Evolutionary conservation across 768 basidiomycete genomes (phyloP).

Genomic region (Lactifluus hygrophoroides): DNA sequence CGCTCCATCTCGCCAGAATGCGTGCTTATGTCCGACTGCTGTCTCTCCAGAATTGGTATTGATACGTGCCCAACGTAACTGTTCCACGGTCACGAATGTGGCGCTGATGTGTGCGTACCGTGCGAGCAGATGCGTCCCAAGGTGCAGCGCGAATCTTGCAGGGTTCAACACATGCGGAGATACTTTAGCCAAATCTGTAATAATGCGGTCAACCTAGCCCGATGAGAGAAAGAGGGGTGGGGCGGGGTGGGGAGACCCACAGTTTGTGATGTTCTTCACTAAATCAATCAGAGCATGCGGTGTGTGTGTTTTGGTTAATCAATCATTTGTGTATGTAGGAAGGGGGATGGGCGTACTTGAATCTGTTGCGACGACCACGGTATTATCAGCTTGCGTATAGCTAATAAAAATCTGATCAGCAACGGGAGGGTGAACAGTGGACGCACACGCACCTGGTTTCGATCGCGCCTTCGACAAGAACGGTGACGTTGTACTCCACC

Average conservation of each 20-base stretch:
- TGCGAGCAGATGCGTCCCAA: conserved; percentile 74
- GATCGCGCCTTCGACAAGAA: conserved; percentile 78
- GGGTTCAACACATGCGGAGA: conserved; percentile 81
- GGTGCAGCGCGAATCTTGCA: conserved; percentile 80
- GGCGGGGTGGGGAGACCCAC: conserved; percentile 17
- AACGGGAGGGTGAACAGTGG: neutral
- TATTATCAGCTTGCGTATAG: conserved; percentile 86
- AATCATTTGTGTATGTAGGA: neutral
- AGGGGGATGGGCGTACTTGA: conserved; percentile 33
- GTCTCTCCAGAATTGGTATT: conserved; percentile 31
- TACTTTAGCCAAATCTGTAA: conserved; percentile 71
- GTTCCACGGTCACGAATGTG: conserved; percentile 62
- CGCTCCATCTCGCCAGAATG: conserved; percentile 84
- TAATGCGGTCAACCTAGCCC: neutral
- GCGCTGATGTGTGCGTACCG: conserved; percentile 72
- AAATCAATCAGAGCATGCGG: no score
- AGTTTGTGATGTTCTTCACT: conserved; percentile 36
- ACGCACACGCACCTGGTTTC: conserved; percentile 46
- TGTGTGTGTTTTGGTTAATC: neutral
- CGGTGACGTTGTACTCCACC: conserved; percentile 78
- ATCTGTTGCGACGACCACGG: conserved; percentile 84
- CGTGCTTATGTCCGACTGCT: conserved; percentile 55
- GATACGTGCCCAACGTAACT: conserved; percentile 81
- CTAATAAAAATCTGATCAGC: no score
- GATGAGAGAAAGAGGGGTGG: accelerated